Percentiles rank a stretch among this genome's conserved stretches.
Conservation (phyloP, 495 filamentous ascomycete genomes). For the Tetracladium setigerum region DNA sequence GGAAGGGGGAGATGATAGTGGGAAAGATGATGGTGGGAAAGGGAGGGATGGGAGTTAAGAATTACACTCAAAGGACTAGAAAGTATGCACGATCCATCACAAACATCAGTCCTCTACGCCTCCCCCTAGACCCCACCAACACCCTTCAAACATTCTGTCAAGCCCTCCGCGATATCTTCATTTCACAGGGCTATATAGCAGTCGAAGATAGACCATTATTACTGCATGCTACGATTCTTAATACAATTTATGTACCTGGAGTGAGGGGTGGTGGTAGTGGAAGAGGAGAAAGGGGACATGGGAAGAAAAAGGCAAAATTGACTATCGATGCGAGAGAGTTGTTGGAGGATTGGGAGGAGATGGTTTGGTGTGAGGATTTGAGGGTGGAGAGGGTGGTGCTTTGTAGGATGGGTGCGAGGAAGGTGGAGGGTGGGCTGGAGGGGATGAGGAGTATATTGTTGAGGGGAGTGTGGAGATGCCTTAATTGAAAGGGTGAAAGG, state of each 20-base stretch:
- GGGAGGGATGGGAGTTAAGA: constrained; percentile 1
- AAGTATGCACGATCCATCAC: constrained; percentile 33
- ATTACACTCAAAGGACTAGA: constrained; percentile 40
- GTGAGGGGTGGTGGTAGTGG: constrained; percentile 18
- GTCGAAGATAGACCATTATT: constrained; percentile 58
- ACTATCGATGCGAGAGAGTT: constrained; percentile 46
- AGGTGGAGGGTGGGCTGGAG: constrained; percentile 31
- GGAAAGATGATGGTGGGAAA: neutral
- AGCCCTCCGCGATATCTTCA: constrained; percentile 51
- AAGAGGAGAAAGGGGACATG: constrained; percentile 26
- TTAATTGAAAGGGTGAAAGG: neutral
- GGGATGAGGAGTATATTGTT: constrained; percentile 37
- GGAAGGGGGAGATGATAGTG: constrained; percentile 1
- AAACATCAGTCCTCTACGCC: constrained; percentile 48
- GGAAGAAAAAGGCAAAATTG: constrained; percentile 26
- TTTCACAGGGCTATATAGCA: constrained; percentile 51
- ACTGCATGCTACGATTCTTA: constrained; percentile 79
- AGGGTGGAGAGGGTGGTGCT: constrained; percentile 57
- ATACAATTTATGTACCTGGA: constrained; percentile 71
- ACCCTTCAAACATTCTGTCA: constrained; percentile 57
- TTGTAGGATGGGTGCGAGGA: constrained; percentile 73
- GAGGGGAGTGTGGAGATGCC: constrained; percentile 36
- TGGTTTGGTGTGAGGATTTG: constrained; percentile 56
- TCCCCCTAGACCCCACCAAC: constrained; percentile 37
- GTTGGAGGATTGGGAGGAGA: constrained; percentile 41